These are phyloP conservation scores for Thinopyrum elongatum DNA, from an alignment of 176 grass and related monocot species.

Conservation along the genomic window DNA sequence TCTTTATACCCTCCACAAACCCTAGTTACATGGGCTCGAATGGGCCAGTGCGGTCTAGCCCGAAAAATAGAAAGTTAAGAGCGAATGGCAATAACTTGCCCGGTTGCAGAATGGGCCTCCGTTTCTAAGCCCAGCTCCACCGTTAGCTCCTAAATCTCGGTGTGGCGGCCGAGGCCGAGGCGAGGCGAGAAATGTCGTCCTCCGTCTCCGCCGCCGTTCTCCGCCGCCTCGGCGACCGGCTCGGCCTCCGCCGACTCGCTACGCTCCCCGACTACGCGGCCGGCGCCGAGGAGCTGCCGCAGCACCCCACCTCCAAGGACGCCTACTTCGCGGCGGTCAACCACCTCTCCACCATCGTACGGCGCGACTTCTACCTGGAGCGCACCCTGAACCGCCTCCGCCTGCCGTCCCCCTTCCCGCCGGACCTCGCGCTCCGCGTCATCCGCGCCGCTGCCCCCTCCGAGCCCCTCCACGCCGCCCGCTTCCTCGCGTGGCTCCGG, in stretches of 20 bases:
- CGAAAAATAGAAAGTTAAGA: neutral
- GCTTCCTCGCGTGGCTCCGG: conserved; percentile 83
- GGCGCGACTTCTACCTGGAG: conserved; percentile 96
- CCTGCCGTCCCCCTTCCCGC: conserved; percentile 72
- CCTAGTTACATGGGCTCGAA: conserved; percentile 16
- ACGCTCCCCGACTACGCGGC: conserved; percentile 8
- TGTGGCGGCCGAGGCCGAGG: neutral
- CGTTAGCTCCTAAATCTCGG: neutral
- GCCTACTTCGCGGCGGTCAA: conserved; percentile 86
- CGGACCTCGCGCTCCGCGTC: conserved; percentile 82
- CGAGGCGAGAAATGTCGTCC: conserved; percentile 10
- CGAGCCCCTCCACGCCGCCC: conserved; percentile 63
- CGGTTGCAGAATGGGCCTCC: neutral
- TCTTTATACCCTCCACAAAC: conserved; percentile 1
- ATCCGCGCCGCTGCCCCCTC: conserved; percentile 62
- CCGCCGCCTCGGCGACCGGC: neutral
- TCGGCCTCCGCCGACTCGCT: conserved; percentile 20
- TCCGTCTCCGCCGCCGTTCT: conserved; percentile 20
- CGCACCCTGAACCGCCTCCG: conserved; percentile 85
- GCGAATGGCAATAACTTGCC: neutral
- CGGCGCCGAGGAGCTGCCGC: neutral
- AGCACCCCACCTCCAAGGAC: conserved; percentile 62
- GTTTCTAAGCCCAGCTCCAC: neutral
- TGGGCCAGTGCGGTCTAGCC: neutral
- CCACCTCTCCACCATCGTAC: conserved; percentile 84